Evolutionary conservation across 2,329 filamentous ascomycete species (phyloP).

Genomic region (Ophiostoma triangulosporum): DNA sequence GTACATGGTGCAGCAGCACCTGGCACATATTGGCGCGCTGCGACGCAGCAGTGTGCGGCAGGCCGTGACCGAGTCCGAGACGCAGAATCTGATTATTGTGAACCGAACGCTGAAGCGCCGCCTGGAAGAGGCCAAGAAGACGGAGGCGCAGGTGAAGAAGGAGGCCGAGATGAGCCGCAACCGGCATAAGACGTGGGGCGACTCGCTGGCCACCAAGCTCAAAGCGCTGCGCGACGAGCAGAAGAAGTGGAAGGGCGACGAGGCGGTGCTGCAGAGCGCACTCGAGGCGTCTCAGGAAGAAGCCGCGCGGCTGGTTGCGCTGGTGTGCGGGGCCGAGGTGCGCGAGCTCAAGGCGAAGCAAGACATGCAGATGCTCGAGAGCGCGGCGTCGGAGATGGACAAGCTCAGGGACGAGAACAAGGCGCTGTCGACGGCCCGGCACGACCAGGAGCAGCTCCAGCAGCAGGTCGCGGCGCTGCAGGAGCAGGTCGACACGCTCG

Average conservation of each 20-base stretch:
- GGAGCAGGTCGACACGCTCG: slow-evolving; percentile 44
- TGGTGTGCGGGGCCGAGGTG: slow-evolving; percentile 56
- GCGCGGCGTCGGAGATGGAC: slow-evolving; percentile 48
- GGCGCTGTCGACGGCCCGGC: slow-evolving; percentile 45
- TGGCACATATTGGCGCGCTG: slow-evolving; percentile 67
- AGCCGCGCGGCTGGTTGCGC: slow-evolving; percentile 47
- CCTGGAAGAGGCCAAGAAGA: slow-evolving; percentile 57
- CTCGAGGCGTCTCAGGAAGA: slow-evolving; percentile 46
- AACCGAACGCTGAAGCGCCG: slow-evolving; percentile 62
- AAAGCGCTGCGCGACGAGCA: slow-evolving; percentile 55
- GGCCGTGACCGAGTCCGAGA: slow-evolving; percentile 68
- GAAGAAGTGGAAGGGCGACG: slow-evolving; percentile 47
- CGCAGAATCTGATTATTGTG: slow-evolving; percentile 64
- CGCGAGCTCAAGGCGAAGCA: slow-evolving; percentile 52
- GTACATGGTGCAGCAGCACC: slow-evolving; percentile 72
- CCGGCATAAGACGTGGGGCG: slow-evolving; percentile 67
- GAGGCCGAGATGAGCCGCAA: slow-evolving; percentile 60
- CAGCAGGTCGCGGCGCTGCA: slow-evolving; percentile 46
- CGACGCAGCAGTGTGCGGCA: slow-evolving; percentile 62
- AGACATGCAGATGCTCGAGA: slow-evolving; percentile 25
- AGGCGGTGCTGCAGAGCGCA: slow-evolving; percentile 42
- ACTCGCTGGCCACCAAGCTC: slow-evolving; percentile 53
- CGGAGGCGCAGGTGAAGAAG: slow-evolving; percentile 55
- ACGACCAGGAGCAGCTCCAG: slow-evolving; percentile 40
- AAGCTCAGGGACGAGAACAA: slow-evolving; percentile 44